phyloP scores from a whole-genome alignment of 495 filamentous ascomycete species.

The Lophiostoma macrostomum region DNA sequence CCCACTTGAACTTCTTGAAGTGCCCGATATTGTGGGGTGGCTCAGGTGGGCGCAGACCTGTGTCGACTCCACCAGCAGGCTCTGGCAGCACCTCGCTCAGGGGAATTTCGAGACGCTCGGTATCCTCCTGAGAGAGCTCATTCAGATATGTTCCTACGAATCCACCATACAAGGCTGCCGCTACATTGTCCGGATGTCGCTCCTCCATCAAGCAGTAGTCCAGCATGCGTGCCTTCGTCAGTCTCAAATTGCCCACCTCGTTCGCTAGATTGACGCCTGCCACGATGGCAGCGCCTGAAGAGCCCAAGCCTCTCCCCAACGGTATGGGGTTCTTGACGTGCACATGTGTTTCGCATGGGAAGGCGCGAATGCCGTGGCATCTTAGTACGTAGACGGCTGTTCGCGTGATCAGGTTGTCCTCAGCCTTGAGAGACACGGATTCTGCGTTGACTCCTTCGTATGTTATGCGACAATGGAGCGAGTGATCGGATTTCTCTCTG shows the following conservation, averaged over 20 bases:
- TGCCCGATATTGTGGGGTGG: constrained; percentile 90
- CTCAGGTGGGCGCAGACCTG: constrained; percentile 74
- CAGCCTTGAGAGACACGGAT: constrained; percentile 71
- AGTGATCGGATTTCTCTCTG: constrained; percentile 51
- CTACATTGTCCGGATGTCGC: constrained; percentile 95
- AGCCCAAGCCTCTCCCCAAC: constrained; percentile 83
- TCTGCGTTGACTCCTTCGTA: constrained; percentile 82
- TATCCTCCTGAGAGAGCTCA: constrained; percentile 80
- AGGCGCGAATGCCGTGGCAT: constrained; percentile 78
- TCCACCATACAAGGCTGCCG: constrained; percentile 90
- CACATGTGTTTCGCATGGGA: constrained; percentile 81
- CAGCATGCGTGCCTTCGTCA: constrained; percentile 78
- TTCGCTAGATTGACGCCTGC: constrained; percentile 90
- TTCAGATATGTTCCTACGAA: constrained; percentile 95
- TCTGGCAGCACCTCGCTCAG: constrained; percentile 86
- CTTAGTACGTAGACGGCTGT: constrained; percentile 88
- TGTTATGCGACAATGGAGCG: constrained; percentile 82
- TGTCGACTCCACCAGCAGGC: constrained; percentile 83
- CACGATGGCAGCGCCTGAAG: constrained; percentile 90
- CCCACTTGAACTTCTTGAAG: constrained; percentile 88
- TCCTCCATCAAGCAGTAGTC: constrained; percentile 97
- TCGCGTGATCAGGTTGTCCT: constrained; percentile 85
- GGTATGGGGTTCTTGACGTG: constrained; percentile 94
- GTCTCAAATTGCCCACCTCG: constrained; percentile 74
- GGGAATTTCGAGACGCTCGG: constrained; percentile 86